These are phyloP conservation scores for Cryptosporidium bovis DNA, from an alignment of 169 alveolate species.

Conservation along the genomic window DNA sequence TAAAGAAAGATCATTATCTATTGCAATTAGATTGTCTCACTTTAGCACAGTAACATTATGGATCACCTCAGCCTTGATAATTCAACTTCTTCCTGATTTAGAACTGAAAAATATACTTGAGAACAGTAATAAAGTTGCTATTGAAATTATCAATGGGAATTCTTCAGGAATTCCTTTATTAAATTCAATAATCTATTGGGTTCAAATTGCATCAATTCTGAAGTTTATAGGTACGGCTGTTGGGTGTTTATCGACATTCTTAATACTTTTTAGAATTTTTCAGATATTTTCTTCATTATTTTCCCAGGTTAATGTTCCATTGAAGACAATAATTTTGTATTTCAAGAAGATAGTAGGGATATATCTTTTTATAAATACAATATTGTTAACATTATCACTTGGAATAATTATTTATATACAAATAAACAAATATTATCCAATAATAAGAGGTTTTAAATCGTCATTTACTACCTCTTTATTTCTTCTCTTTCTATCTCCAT, in stretches of 20 bases:
- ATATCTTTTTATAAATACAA: constrained; percentile 20
- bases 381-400: constrained; percentile 38
- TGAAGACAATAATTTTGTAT: constrained; percentile 35
- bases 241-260: constrained; percentile 38
- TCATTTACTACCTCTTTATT: constrained; percentile 33
- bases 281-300: constrained; percentile 63
- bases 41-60: constrained; percentile 23
- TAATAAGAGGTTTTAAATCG: constrained; percentile 14
- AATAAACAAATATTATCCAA: constrained; percentile 23
- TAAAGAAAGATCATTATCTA: constrained; percentile 46
- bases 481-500: constrained; percentile 38
- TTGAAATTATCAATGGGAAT: not conserved
- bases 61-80: constrained; percentile 35
- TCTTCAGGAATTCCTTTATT: constrained; percentile 29
- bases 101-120: constrained; percentile 18
- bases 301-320: constrained; percentile 44
- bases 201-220: constrained; percentile 41
- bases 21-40: constrained; percentile 48
- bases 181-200: constrained; percentile 26
- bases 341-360: constrained; percentile 49
- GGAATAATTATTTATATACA: constrained; percentile 37
- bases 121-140: constrained; percentile 24
- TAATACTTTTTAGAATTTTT: constrained; percentile 54
- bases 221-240: constrained; percentile 26
- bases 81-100: constrained; percentile 45